Evolutionary conservation across 2,329 filamentous ascomycete species (phyloP).

Genomic region (Aspergillus awamori): DNA sequence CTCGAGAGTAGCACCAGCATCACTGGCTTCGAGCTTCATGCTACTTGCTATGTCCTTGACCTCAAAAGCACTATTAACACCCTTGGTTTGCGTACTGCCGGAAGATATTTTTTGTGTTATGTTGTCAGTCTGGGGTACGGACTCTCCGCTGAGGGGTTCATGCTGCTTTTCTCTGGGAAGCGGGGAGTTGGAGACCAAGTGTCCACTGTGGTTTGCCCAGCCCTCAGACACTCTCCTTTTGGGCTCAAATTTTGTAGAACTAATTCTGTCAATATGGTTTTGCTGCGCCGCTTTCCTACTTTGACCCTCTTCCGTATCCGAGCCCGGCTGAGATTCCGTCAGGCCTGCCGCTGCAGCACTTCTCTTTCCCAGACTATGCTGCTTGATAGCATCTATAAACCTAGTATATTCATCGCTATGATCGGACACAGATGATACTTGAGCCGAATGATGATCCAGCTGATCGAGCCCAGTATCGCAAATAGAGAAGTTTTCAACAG

Average conservation of each 20-base stretch:
- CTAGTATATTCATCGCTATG: neutral
- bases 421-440: neutral
- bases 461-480: neutral
- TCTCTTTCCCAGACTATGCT: conserved; percentile 25
- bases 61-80: neutral
- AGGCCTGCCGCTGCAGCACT: conserved; percentile 32
- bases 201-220: neutral
- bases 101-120: neutral
- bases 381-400: neutral
- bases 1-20: neutral
- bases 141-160: neutral
- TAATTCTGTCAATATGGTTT: neutral
- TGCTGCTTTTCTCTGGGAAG: neutral
- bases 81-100: neutral
- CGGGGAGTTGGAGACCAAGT: neutral
- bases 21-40: neutral
- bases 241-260: neutral
- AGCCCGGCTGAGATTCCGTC: conserved; percentile 25
- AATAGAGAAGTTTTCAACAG: neutral
- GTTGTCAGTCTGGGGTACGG: neutral
- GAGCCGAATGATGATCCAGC: neutral
- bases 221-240: too few species aligned
- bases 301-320: conserved; percentile 22
- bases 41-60: neutral
- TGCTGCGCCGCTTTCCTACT: neutral